phyloP scores from a whole-genome alignment of 441 rosid genomes.

The Breynia disticha region DNA sequence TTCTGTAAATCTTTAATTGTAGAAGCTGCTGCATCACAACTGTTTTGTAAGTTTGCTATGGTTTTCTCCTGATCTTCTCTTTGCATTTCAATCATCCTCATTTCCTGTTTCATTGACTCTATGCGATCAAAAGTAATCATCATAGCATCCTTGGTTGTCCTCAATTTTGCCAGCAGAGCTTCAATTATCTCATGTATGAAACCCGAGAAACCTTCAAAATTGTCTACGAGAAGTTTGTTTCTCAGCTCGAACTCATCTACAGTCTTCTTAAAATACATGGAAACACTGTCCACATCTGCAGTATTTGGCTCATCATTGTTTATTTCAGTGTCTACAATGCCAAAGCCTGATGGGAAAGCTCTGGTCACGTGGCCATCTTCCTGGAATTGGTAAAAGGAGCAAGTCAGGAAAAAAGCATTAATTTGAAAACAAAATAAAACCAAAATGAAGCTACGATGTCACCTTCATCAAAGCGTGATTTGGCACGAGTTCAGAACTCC shows the following conservation, averaged over 20 bases:
- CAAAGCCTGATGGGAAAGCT: constrained; percentile 32
- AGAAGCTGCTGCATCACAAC: constrained; percentile 41
- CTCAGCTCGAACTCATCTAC: constrained; percentile 38
- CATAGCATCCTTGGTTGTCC: constrained; percentile 38
- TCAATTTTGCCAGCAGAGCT: constrained; percentile 35
- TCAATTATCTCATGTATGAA: constrained; percentile 40
- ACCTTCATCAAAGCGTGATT: constrained; percentile 38
- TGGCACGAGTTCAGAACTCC: constrained; percentile 26
- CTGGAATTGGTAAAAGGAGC: constrained; percentile 28
- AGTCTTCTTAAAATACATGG: constrained; percentile 39
- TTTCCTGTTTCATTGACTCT: constrained; percentile 48
- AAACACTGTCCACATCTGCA: constrained; percentile 32
- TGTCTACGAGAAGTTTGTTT: constrained; percentile 37
- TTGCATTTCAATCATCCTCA: constrained; percentile 33
- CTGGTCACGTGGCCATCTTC: constrained; percentile 27
- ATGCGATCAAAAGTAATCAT: constrained; percentile 25
- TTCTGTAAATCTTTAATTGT: constrained; percentile 52
- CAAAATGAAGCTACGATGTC: constrained; percentile 10
- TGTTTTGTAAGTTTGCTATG: constrained; percentile 36
- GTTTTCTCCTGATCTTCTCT: constrained; percentile 47
- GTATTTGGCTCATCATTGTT: constrained; percentile 26
- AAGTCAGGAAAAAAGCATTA: constrained; percentile 10
- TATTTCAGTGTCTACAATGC: constrained; percentile 25
- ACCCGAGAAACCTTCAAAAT: constrained; percentile 39
- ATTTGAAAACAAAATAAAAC: constrained; percentile 2